phyloP scores from a whole-genome alignment of 139 green algal species.

The Medakamo hakoo region DNA sequence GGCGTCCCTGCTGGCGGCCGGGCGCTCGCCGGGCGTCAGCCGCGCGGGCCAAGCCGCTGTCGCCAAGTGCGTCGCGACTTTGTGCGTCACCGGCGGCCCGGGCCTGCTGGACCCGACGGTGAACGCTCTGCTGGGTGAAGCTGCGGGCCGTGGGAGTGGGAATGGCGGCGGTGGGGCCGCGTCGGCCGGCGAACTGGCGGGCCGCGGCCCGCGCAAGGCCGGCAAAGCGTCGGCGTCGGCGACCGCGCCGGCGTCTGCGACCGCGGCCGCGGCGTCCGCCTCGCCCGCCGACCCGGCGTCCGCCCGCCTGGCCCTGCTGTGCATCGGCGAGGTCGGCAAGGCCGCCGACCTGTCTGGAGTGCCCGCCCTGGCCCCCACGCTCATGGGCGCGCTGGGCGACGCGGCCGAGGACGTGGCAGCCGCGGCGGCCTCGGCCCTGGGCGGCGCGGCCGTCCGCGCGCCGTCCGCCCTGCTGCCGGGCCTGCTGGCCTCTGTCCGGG shows the following conservation, averaged over 20 bases:
- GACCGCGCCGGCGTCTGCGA: neutral
- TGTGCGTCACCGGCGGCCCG: conserved; percentile 32
- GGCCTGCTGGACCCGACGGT: conserved; percentile 18
- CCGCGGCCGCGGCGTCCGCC: neutral
- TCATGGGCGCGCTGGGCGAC: conserved; percentile 17
- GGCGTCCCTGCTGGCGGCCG: conserved; percentile 31
- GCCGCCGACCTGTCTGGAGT: conserved; percentile 42
- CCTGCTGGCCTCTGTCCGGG: neutral
- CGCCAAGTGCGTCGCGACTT: conserved; percentile 60
- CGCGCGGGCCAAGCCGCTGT: no score
- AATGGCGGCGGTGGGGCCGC: neutral
- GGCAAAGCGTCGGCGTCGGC: no score
- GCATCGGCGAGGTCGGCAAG: conserved; percentile 69
- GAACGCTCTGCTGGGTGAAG: conserved; percentile 25
- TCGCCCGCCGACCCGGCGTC: conserved; percentile 2
- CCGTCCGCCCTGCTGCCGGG: neutral
- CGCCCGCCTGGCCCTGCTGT: conserved; percentile 65
- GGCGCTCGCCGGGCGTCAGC: conserved; percentile 3
- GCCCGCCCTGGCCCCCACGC: conserved; percentile 17
- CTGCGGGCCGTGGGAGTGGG: conserved; percentile 16
- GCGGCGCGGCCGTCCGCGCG: conserved; percentile 5
- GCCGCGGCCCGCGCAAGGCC: no score
- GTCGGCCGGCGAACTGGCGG: neutral
- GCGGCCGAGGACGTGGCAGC: conserved; percentile 24
- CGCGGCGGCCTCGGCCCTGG: conserved; percentile 20